phyloP scores from a whole-genome alignment of 805 yeast species.

The Kuraishia hungarica region DNA sequence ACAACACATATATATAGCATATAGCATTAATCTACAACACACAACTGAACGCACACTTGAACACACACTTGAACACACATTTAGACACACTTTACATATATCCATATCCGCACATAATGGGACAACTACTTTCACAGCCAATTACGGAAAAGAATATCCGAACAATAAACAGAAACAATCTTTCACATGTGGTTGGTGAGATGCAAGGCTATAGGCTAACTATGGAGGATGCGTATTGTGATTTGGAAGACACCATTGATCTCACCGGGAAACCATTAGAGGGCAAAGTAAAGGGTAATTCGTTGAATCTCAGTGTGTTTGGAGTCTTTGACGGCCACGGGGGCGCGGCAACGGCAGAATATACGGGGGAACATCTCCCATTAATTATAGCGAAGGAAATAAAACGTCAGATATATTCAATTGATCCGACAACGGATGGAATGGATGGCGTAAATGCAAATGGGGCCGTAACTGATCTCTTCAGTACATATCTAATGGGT shows the following conservation, averaged over 20 bases:
- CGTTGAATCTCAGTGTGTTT: constrained; percentile 32
- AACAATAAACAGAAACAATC: constrained; percentile 27
- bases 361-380: constrained; percentile 36
- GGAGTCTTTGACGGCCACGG: constrained; percentile 85
- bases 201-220: constrained; percentile 73
- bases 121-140: constrained; percentile 68
- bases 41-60: no score
- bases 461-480: background rate
- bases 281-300: background rate
- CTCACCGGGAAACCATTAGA: background rate
- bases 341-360: constrained; percentile 53
- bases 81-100: background rate
- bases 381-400: constrained; percentile 20
- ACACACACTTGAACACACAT: no score
- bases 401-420: constrained; percentile 7
- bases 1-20: no score
- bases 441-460: background rate
- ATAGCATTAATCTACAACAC: no score
- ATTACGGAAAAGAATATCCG: constrained; percentile 53
- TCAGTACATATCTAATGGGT: constrained; percentile 9
- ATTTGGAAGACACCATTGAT: constrained; percentile 15
- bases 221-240: constrained; percentile 71
- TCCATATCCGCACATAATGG: constrained; percentile 33
- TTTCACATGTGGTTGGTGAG: constrained; percentile 57
- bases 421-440: constrained; percentile 9